Evolutionary conservation across 2,329 filamentous ascomycete genomes (phyloP), one percentile per base, ranked within the genome.

Genomic region (Cordyceps farinosa): DNA sequence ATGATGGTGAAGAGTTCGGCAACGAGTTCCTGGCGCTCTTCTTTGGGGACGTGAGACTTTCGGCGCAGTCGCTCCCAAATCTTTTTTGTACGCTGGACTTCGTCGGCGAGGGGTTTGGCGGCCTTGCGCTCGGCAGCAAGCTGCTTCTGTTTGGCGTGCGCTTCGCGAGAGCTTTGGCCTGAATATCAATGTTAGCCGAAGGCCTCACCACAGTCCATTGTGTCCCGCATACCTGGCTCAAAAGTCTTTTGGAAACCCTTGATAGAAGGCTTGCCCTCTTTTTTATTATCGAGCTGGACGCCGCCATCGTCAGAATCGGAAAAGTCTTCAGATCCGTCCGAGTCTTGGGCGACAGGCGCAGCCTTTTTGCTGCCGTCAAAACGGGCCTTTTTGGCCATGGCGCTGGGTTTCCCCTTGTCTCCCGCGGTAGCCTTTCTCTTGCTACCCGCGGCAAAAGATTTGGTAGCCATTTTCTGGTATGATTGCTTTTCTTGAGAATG

Each of bases 41-140:
- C 91, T 70, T 89, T 87, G 47, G 92, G 90, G 1, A 99, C 92
- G 71, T 97, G 92, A 3, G 93, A 97, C 79, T 98, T 98, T 70
- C 91, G 84, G 67, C 95, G 89, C 73, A 99, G 79, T 66, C 90
- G 87, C 80, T 99, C 95, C 96, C 95, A 99, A 60, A 99, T 85
- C 80, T 97, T 96, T 83, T 99, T 99, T 61, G 91, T 90, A 66
- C 92, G 88, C 66, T 89, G 86, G 67, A 98, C 88, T 72, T 90
- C 87, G 74, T 98, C 93, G 72, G 94, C 92, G 69, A 98, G 88
- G 30, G 95, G 95, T 79, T 97, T 98, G 50, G 90, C 89, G 44
- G 91, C 89, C 81, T 93, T 97, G 69, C 96, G 91, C 74, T 98
- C 94, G 72, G 88, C 89, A 30, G 87, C 89, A 57, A 97, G 82